Conservation (phyloP, 2,329 filamentous ascomycete species). For the Monosporascus sp. region DNA sequence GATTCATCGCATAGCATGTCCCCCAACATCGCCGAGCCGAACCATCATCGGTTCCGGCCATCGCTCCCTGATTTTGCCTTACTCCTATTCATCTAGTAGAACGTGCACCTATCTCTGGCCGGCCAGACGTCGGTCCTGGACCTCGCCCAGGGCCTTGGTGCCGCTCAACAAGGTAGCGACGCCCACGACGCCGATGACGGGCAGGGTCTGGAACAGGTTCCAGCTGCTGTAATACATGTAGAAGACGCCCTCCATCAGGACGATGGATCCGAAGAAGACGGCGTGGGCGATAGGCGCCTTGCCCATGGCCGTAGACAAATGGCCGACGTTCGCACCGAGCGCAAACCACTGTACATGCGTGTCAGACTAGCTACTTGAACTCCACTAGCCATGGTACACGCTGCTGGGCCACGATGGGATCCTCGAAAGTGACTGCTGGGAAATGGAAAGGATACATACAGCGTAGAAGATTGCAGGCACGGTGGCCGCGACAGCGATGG, state of each 20-base stretch:
- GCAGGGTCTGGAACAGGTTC: conserved; percentile 87
- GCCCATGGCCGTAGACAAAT: conserved; percentile 69
- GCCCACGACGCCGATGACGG: conserved; percentile 62
- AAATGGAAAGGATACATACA: conserved; percentile 42
- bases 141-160: conserved; percentile 84
- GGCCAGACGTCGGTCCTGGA: conserved; percentile 79
- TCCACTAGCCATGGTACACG: no score
- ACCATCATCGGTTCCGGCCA: neutral
- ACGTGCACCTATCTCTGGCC: conserved; percentile 43
- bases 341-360: conserved; percentile 59
- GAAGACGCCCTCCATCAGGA: conserved; percentile 87
- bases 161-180: conserved; percentile 77
- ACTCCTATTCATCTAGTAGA: no score
- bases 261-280: conserved; percentile 79
- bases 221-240: conserved; percentile 90
- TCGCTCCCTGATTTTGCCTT: no score
- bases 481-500: conserved; percentile 64
- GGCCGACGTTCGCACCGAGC: conserved; percentile 77
- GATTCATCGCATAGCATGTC: no score
- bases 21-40: neutral
- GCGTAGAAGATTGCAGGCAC: conserved; percentile 67
- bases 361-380: neutral
- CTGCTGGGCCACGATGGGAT: no score
- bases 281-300: conserved; percentile 74
- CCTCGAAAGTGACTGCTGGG: neutral